Evolutionary conservation across 1,284 basidiomycete species (phyloP).

Genomic region (Cryptococcus amylolentus): DNA sequence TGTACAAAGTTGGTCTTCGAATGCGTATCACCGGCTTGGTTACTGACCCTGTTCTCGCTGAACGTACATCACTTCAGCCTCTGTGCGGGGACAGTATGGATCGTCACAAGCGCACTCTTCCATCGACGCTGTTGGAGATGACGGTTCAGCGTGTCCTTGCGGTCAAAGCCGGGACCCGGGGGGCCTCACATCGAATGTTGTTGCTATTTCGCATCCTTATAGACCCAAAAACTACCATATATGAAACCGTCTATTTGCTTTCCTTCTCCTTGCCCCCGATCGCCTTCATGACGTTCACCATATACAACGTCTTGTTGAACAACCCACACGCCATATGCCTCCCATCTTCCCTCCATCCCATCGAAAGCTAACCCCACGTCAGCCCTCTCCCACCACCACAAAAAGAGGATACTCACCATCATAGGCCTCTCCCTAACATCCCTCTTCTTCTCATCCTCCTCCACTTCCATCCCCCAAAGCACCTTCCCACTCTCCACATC

Average conservation of each 20-base stretch:
- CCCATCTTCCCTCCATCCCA: conserved; percentile 42
- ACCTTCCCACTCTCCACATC: conserved; percentile 33
- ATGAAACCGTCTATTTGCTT: neutral
- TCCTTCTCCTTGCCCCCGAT: neutral
- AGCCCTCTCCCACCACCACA: neutral
- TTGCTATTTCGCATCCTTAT: too few species aligned
- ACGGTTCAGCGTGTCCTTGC: too few species aligned
- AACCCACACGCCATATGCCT: conserved; percentile 40
- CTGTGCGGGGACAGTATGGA: too few species aligned
- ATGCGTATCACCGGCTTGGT: too few species aligned
- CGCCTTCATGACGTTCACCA: conserved; percentile 20
- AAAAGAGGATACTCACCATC: conserved; percentile 28
- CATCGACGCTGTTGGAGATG: too few species aligned
- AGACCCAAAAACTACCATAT: too few species aligned
- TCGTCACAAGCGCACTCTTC: too few species aligned
- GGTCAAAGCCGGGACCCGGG: too few species aligned
- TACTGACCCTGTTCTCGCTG: too few species aligned
- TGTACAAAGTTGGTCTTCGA: too few species aligned
- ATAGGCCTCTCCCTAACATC: conserved; percentile 30
- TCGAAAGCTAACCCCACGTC: conserved; percentile 19
- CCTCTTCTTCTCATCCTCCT: conserved; percentile 29
- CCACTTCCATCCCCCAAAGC: conserved; percentile 29
- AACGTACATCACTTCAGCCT: too few species aligned
- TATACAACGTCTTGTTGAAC: conserved; percentile 37
- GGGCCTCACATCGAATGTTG: too few species aligned